Conservation (phyloP, 805 yeast genomes). For the Cyberlindnera euphorbiae region DNA sequence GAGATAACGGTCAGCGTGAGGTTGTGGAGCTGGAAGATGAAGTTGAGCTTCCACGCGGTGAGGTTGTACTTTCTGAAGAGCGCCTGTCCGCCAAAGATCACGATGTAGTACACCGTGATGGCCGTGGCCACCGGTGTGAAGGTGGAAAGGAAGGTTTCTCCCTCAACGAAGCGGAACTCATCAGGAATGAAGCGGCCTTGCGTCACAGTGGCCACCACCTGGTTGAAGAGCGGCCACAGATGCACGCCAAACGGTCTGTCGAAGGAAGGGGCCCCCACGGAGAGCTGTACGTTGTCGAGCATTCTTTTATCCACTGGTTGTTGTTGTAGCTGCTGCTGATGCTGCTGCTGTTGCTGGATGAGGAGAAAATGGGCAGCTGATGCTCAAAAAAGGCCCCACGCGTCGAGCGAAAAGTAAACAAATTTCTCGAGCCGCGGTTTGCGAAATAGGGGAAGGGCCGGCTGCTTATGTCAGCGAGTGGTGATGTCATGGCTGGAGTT, state of each 20-base stretch:
- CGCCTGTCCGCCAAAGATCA: conserved; percentile 82
- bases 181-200: conserved; percentile 56
- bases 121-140: conserved; percentile 52
- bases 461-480: neutral
- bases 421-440: neutral
- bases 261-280: conserved; percentile 41
- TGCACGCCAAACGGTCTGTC: conserved; percentile 78
- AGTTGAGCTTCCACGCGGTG: conserved; percentile 69
- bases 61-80: conserved; percentile 40
- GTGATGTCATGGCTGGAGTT: neutral
- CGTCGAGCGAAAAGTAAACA: conserved; percentile 6
- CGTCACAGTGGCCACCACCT: conserved; percentile 37
- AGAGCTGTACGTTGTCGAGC: conserved; percentile 1
- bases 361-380: neutral
- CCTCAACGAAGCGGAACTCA: conserved; percentile 62
- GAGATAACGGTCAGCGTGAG: conserved; percentile 67
- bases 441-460: neutral
- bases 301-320: neutral
- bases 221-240: conserved; percentile 62
- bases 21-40: conserved; percentile 83
- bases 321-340: neutral
- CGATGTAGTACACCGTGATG: conserved; percentile 66
- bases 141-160: conserved; percentile 63
- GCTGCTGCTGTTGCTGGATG: neutral
- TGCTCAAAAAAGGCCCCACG: conserved; percentile 1